These are phyloP conservation scores for Erucastrum elatum DNA, from an alignment of 345 rosid genomes.

Conservation along the genomic window DNA sequence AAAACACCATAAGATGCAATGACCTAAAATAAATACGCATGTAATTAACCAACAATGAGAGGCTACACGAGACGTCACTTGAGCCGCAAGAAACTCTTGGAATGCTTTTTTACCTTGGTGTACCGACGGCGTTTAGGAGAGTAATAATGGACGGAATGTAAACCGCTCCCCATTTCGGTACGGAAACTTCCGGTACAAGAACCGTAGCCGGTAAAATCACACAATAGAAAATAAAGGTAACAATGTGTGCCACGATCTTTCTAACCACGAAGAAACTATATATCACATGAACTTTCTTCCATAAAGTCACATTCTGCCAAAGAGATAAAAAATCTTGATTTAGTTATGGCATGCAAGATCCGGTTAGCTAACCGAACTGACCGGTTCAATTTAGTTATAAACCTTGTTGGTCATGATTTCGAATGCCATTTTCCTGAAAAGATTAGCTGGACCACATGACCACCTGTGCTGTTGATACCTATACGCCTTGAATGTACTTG, in stretches of 20 bases:
- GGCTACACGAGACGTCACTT: neutral
- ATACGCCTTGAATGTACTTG: slow-evolving; percentile 91
- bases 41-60: neutral
- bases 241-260: slow-evolving; percentile 82
- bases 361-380: neutral
- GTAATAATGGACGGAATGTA: slow-evolving; percentile 83
- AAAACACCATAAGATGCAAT: slow-evolving; percentile 75
- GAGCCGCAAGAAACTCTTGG: neutral
- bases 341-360: neutral
- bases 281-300: slow-evolving; percentile 94
- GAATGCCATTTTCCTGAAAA: slow-evolving; percentile 85
- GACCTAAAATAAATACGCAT: slow-evolving; percentile 51
- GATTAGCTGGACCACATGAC: slow-evolving; percentile 99
- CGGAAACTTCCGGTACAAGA: slow-evolving; percentile 80
- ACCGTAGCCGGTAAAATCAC: slow-evolving; percentile 86
- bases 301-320: slow-evolving; percentile 71
- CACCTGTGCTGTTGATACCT: slow-evolving; percentile 93
- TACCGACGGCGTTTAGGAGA: slow-evolving; percentile 86
- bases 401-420: slow-evolving; percentile 84
- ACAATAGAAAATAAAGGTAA: slow-evolving; percentile 83
- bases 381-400: neutral
- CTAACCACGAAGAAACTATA: slow-evolving; percentile 93
- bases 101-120: slow-evolving; percentile 64
- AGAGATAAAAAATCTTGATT: too few relatives aligned
- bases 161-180: slow-evolving; percentile 92